Evolutionary conservation across 352 stramenopile genomes (phyloP), one percentile per base, ranked within the genome.

Genomic region (Globisporangium yorkense): DNA sequence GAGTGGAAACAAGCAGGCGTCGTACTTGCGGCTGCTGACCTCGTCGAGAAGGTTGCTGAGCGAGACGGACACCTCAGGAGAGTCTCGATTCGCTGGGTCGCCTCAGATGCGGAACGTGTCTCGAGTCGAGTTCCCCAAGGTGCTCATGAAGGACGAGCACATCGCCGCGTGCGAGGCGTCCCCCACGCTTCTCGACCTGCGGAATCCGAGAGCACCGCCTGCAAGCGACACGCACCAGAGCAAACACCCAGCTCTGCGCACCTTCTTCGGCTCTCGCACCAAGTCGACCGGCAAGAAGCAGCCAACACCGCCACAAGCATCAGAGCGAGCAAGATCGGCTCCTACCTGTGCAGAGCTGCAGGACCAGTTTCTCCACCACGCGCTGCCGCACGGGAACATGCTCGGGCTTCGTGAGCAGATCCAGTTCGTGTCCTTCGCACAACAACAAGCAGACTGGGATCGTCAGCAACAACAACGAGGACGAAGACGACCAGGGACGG

Each of bases 41-140:
- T 56, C 59, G 8, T 41, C 59, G 16, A 48, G 37, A 27, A 46
- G 20, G 2, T 9, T 59, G 44, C 37, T 59, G 27, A 20, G 16
- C 16, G 24, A 48, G 1, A 13, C 16, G 2, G 20, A 20, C 27
- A 35, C 8, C 2, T 6, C 6, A 9, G 37, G 13, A 12, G 57
- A 56, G 20, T 27, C 24, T 29, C 13, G 27, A 9, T 20, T 16
- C 15, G 10, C 29, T 31, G 37, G 41, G 9, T 20, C 49, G 24
- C 6, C 24, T 12, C 24, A 31, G 2, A 13, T 43, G n/a, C 40
- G 47, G 49, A 27, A 54, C 7, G 45, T 54, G 8, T 51, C 56
- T 21, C 72, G 66, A 12, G 61, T 86, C 40, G 45, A 68, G 9
- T 87, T 88, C 59, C 75, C 78, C 1, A 73, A 74, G 29, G 72